These are phyloP conservation scores for Acanthamoeba culbertsoni DNA, from an alignment of 208 protist genomes.

Conservation along the genomic window DNA sequence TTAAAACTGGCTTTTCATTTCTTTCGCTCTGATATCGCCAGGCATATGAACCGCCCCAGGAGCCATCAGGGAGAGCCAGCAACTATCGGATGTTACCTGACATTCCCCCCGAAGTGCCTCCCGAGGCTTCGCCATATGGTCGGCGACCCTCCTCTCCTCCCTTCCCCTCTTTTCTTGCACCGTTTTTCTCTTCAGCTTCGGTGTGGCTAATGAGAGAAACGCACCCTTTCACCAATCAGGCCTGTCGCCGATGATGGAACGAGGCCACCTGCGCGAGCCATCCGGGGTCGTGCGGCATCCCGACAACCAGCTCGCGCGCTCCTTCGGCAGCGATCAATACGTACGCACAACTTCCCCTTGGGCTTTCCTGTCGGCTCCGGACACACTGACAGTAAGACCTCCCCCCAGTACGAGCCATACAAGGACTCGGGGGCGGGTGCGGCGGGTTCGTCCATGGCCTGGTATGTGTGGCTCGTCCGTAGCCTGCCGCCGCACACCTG, in stretches of 20 bases:
- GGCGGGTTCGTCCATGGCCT: background rate
- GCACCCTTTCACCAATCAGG: background rate
- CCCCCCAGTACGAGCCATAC: background rate
- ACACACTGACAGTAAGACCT: background rate
- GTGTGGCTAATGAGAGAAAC: background rate
- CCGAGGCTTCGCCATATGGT: no score
- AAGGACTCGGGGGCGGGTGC: background rate
- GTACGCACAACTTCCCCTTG: background rate
- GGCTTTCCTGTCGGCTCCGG: background rate
- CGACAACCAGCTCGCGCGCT: background rate
- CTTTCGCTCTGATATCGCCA: background rate
- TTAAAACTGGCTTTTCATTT: background rate
- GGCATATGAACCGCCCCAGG: background rate
- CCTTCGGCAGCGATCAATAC: background rate
- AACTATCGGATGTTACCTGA: background rate
- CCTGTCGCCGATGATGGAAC: background rate
- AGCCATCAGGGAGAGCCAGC: background rate
- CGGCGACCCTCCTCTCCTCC: background rate
- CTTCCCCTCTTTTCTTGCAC: background rate
- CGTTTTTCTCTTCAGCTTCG: background rate
- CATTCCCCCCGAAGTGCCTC: background rate
- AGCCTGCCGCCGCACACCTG: background rate
- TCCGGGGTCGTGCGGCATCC: background rate
- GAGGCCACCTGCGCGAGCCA: background rate
- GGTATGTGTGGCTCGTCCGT: constrained; percentile 30